phyloP scores from a whole-genome alignment of 2,329 filamentous ascomycete species.

The Aspergillus uvarum region DNA sequence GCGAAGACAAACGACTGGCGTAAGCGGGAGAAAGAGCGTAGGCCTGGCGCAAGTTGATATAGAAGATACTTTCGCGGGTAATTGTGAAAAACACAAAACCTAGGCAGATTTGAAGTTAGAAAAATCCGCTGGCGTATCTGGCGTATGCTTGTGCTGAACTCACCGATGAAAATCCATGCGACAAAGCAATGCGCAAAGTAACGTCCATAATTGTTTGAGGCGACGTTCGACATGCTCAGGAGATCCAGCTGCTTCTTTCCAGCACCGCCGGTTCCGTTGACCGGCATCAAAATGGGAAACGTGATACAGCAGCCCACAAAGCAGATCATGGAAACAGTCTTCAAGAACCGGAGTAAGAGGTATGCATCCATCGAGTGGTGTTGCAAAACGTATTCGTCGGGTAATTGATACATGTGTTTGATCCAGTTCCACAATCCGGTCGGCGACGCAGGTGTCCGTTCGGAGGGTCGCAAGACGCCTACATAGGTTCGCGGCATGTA shows the following conservation, averaged over 20 bases:
- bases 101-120: conserved; percentile 16
- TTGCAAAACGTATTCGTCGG: conserved; percentile 78
- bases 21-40: conserved; percentile 85
- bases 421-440: conserved; percentile 68
- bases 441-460: conserved; percentile 61
- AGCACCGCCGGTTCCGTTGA: conserved; percentile 80
- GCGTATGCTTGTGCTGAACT: conserved; percentile 8
- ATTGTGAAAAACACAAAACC: conserved; percentile 85
- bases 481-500: conserved; percentile 59
- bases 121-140: not conserved
- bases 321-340: conserved; percentile 73
- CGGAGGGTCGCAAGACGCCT: conserved; percentile 51
- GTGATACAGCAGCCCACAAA: conserved; percentile 81
- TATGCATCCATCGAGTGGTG: conserved; percentile 92
- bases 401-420: conserved; percentile 62
- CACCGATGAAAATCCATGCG: conserved; percentile 75
- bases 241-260: conserved; percentile 67
- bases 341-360: conserved; percentile 84
- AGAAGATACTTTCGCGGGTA: conserved; percentile 84
- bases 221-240: conserved; percentile 76
- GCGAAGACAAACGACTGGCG: conserved; percentile 79
- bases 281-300: conserved; percentile 83
- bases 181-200: conserved; percentile 81
- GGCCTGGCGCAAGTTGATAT: conserved; percentile 88
- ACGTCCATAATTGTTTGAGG: conserved; percentile 54